Conservation (phyloP, 2,329 filamentous ascomycete species). For the Fusarium mangiferae region DNA sequence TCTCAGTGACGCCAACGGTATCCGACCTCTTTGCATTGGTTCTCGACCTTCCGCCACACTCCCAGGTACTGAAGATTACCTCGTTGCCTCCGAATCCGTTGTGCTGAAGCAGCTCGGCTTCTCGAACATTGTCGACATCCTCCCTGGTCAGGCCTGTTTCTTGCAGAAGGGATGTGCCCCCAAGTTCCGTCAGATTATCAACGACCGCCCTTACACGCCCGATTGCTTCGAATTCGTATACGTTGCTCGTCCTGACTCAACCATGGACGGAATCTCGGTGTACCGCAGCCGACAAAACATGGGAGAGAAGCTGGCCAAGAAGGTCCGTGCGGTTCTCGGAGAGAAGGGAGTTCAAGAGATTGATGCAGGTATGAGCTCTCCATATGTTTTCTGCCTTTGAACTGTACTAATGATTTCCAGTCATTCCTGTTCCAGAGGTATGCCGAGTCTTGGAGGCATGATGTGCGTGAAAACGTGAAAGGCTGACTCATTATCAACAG, state of each 20-base stretch:
- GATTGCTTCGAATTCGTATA: constrained; percentile 73
- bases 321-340: constrained; percentile 74
- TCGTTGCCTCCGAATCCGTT: constrained; percentile 90
- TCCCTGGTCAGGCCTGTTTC: constrained; percentile 87
- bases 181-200: constrained; percentile 78
- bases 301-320: constrained; percentile 83
- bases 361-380: constrained; percentile 63
- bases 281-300: constrained; percentile 86
- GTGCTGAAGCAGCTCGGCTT: constrained; percentile 86
- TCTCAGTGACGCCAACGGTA: constrained; percentile 64
- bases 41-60: constrained; percentile 73
- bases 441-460: neutral
- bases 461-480: neutral
- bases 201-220: constrained; percentile 76
- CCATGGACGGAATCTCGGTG: constrained; percentile 89
- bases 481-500: constrained; percentile 49
- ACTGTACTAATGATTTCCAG: constrained; percentile 12
- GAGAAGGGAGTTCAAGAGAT: constrained; percentile 78
- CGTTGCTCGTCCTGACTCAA: constrained; percentile 82
- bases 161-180: constrained; percentile 81
- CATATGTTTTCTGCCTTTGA: neutral
- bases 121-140: constrained; percentile 77
- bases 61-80: constrained; percentile 79
- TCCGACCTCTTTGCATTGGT: constrained; percentile 83
- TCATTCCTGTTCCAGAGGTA: constrained; percentile 64